Base-by-base conservation (phyloP, 108 stramenopile genomes). In the Cyclotella kingstonii region DNA sequence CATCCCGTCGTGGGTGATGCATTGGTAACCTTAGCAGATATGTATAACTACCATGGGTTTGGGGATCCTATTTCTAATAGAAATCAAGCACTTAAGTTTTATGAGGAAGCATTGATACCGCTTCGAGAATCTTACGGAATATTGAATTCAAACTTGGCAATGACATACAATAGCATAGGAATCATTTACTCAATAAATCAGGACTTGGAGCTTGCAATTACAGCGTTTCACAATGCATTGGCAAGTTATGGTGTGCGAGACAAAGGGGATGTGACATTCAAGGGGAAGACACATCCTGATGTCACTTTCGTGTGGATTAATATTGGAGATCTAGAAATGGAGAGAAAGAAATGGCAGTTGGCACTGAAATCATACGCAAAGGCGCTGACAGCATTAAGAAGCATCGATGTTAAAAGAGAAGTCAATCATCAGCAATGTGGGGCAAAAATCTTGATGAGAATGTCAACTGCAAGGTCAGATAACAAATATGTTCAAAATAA, bases 271-370 rank as follows among this genome's bases (percentile, higher is more conserved):
- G 47, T 42, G 34, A 17, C 54, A 63, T 11, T 18, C 0, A 57
- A 33, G 15, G 38, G 41, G 19, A 9, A 52, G 54, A 45, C 54
- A 30, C 52, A 60, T 21, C 66, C 74, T 3, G 66, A 76, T 46
- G 66, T 76, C 14, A 62, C 62, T 26, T 68, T 63, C 53, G 74
- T 68, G 12, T 76, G 74, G 74, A 28, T 76, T 25, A 76, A 76
- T 57, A 66, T 76, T 33, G 74, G 66, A 7, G 66, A 63, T 22
- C 66, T 76, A 12, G 61, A 76, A 27, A 63, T 57, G 60, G 47
- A 56, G 17, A 56, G 50, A 18, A 63, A 38, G 10, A 62, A 76
- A 54, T 76, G 74, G 66, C 74, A 68, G 34, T 66, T 68, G 51
- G 74, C 66, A 25, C 66, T 76, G 2, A 25, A 61, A 29, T 76